These are phyloP conservation scores for Tuber magnatum DNA, from an alignment of 495 filamentous ascomycete genomes.

Conservation along the genomic window DNA sequence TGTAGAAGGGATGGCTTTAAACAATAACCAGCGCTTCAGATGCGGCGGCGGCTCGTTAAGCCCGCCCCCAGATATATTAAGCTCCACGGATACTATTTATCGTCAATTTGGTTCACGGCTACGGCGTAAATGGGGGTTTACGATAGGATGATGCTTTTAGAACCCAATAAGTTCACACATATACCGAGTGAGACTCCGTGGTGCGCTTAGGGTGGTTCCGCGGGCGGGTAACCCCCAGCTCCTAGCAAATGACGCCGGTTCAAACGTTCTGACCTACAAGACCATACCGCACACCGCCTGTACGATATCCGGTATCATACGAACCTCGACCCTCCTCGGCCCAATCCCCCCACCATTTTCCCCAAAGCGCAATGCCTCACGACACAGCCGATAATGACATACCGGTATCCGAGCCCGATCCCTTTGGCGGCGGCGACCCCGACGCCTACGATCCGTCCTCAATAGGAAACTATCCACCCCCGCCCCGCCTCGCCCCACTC, in stretches of 20 bases:
- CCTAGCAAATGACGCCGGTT: neutral
- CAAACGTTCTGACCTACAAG: neutral
- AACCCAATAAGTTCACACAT: no score
- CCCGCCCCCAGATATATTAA: neutral
- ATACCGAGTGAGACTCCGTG: neutral
- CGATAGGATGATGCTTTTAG: no score
- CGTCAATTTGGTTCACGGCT: neutral
- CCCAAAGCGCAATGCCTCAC: neutral
- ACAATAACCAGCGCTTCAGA: neutral
- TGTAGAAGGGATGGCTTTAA: neutral
- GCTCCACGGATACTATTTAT: neutral
- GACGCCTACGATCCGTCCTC: neutral
- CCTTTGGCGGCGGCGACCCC: neutral
- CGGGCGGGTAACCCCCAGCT: neutral
- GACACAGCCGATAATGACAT: neutral
- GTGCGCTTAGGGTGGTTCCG: neutral
- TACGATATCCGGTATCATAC: neutral
- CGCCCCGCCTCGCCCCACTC: constrained; percentile 18
- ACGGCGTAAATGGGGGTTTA: neutral
- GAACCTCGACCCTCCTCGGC: neutral
- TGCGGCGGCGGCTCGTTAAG: neutral
- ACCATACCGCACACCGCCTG: no score
- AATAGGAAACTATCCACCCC: constrained; percentile 13
- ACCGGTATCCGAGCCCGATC: neutral
- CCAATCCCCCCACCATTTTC: neutral